A percentile compares a stretch with the other conserved stretches of the same genome.
phyloP scores from a whole-genome alignment of 2,329 filamentous ascomycete genomes.

The Apiospora sp. region DNA sequence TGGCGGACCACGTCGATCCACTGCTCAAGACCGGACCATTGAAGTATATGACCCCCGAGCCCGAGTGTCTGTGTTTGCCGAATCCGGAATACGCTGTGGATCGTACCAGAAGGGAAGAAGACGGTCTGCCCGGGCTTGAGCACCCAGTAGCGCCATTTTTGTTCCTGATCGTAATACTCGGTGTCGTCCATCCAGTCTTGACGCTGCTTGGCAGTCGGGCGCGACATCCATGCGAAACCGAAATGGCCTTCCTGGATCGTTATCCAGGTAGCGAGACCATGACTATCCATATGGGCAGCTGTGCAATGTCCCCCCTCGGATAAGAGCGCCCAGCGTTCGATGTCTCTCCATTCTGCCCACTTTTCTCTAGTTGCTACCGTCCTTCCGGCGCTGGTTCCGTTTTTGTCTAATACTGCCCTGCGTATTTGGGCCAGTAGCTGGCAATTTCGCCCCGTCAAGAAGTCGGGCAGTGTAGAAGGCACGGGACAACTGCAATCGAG shows the following conservation, averaged over 20 bases:
- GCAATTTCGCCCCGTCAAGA: conserved; percentile 25
- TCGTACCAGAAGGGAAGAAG: conserved; percentile 44
- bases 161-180: conserved; percentile 36
- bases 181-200: conserved; percentile 35
- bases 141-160: conserved; percentile 42
- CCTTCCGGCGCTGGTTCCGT: conserved; percentile 23
- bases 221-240: conserved; percentile 44
- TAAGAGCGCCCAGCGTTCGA: conserved; percentile 44
- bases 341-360: conserved; percentile 45
- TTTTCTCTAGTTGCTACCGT: conserved; percentile 36
- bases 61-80: conserved; percentile 40
- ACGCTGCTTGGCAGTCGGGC: conserved; percentile 37
- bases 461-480: conserved; percentile 24
- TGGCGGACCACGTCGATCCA: conserved; percentile 42
- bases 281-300: conserved; percentile 44
- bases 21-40: conserved; percentile 43
- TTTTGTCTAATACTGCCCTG: conserved; percentile 13
- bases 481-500: conserved; percentile 24
- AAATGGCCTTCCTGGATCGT: conserved; percentile 39
- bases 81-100: conserved; percentile 45
- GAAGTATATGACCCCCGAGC: conserved; percentile 44
- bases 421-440: conserved; percentile 25
- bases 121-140: conserved; percentile 45
- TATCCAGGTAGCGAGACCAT: conserved; percentile 46
- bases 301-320: conserved; percentile 46